Base-by-base conservation (phyloP, 257 asterid species). In the Cruciata laevipes region DNA sequence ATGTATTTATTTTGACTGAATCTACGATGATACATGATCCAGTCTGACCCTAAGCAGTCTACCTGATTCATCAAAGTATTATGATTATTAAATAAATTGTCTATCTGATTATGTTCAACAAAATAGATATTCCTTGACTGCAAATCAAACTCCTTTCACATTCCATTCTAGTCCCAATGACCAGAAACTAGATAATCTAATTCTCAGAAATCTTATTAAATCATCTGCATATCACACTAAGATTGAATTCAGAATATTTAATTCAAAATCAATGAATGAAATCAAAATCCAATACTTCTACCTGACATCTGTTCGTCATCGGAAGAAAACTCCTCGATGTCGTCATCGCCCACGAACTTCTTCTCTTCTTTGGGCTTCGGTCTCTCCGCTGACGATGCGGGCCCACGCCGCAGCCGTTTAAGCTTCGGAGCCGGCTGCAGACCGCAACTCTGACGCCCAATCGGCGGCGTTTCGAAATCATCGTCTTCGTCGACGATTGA, bases 261-360 rank as follows among this genome's bases (percentile, higher is more conserved):
- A 12, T 42, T 52, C 0, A 52, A 27, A 2, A 4, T 52, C 4
- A 53, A 18, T 55, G 13, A 55, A 71, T 61, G 51, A 67, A 63
- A 69, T 23, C 40, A 21, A 67, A 38, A 44, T 4, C n/a, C 60
- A 31, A 66, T 51, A 20, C 52, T 66, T 40, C 51, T 74, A 88
- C 96, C 95, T 74, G 60, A 60, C 6, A 70, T 71, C 71, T 27
- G 75, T 57, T 85, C 97, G 33, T 90, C 97, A 59, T 89, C 88
- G 20, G 95, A 86, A 72, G 95, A 91, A 65, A 88, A 90, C 20
- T 76, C 88, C 76, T 93, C 99, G 71, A 93, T 93, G 33, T 89
- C 98, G 65, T 92, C 98, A 63, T 85, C 91, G 58, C 68, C 80
- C 69, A 75, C 66, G 73, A 75, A 62, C 73, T 71, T 35, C 68